These are phyloP conservation scores for Terfezia boudieri DNA, from an alignment of 495 filamentous ascomycete genomes.

Conservation along the genomic window DNA sequence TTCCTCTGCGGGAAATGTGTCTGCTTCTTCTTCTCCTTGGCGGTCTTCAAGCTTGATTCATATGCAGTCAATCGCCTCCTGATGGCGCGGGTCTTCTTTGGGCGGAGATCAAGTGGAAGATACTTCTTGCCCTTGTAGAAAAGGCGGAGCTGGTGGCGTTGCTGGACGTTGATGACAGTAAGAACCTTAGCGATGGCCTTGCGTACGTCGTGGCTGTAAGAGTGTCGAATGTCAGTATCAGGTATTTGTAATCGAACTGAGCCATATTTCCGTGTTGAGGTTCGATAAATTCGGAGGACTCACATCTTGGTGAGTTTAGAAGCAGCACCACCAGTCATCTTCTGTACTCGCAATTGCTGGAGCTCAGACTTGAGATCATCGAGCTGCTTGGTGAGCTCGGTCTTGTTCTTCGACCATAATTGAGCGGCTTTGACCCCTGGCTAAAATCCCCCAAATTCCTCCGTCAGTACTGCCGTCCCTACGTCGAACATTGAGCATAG, in stretches of 20 bases:
- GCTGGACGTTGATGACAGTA: constrained; percentile 98
- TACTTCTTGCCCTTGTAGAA: constrained; percentile 99
- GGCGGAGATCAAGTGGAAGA: constrained; percentile 83
- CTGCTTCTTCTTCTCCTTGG: constrained; percentile 83
- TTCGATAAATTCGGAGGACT: constrained; percentile 4
- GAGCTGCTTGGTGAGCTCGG: constrained; percentile 83
- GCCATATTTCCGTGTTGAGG: too few species aligned
- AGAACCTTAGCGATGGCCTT: constrained; percentile 97
- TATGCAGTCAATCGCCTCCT: constrained; percentile 74
- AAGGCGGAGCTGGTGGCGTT: constrained; percentile 86
- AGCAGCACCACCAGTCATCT: constrained; percentile 78
- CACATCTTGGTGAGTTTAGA: constrained; percentile 97
- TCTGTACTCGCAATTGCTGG: constrained; percentile 79
- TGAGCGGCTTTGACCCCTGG: constrained; percentile 61
- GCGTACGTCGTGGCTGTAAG: constrained; percentile 76
- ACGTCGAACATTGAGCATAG: constrained; percentile 1
- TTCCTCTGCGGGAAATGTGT: constrained; percentile 96
- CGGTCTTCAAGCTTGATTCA: constrained; percentile 56
- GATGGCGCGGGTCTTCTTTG: constrained; percentile 92
- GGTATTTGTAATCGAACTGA: neutral
- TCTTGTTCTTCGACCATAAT: constrained; percentile 98
- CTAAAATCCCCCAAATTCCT: constrained; percentile 12
- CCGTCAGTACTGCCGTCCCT: constrained; percentile 1
- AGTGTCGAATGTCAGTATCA: neutral
- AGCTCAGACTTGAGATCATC: constrained; percentile 87